phyloP scores from a whole-genome alignment of 805 yeast genomes.

The Jamesozyma piceae region DNA sequence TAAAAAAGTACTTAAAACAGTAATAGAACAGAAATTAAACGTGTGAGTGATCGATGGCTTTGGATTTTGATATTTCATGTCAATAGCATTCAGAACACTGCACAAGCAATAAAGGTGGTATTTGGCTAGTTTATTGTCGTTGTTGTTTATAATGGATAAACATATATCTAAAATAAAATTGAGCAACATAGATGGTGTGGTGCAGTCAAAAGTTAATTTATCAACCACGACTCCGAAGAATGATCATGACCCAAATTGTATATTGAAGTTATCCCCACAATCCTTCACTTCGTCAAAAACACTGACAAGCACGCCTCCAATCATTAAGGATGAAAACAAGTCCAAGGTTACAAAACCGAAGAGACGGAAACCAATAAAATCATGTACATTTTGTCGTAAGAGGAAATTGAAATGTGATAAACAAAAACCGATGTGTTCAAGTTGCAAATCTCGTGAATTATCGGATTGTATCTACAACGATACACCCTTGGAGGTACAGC shows the following conservation, averaged over 20 bases:
- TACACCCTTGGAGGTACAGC: background rate
- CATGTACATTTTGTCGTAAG: constrained; percentile 19
- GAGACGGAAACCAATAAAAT: constrained; percentile 4
- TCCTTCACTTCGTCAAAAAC: background rate
- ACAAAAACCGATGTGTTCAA: constrained; percentile 21
- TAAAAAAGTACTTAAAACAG: too few species aligned
- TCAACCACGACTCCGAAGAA: too few species aligned
- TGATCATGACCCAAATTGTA: too few species aligned
- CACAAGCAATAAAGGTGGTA: too few species aligned
- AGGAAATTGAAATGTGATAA: constrained; percentile 27
- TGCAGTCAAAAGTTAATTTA: too few species aligned
- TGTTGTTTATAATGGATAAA: background rate
- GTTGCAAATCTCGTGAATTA: constrained; percentile 16
- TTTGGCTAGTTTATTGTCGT: too few species aligned
- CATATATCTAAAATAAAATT: background rate
- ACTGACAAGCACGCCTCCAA: background rate
- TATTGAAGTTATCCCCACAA: background rate
- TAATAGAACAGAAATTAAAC: too few species aligned
- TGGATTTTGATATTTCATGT: too few species aligned
- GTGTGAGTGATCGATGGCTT: too few species aligned
- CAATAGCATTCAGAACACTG: too few species aligned
- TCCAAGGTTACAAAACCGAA: background rate
- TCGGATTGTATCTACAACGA: constrained; percentile 14
- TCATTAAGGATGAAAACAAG: background rate
- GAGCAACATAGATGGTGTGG: too few species aligned